Base-by-base conservation (phyloP, 345 rosid species). In the Ceriops tagal region DNA sequence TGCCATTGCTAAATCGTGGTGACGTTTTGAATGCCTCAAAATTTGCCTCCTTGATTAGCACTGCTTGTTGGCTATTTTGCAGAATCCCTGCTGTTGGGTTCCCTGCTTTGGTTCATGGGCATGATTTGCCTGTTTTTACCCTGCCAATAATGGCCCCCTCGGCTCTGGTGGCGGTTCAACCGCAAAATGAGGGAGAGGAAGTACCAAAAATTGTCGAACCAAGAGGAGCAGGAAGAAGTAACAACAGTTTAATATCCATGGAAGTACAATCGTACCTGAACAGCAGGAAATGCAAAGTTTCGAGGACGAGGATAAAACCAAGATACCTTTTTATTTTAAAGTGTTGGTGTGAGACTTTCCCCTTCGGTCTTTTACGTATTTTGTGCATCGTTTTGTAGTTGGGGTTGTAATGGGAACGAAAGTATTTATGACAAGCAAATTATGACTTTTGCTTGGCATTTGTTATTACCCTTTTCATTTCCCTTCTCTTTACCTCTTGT, bases 81-180 rank as follows among this genome's bases (percentile, higher is more conserved):
- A 87, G 92, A 93, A 91, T 88, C 98, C 96, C 98, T 93, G 98
- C 96, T 87, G 98, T 85, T 89, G 98, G 98, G 93, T 93, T 93
- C 98, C 98, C 97, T 93, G 98, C 89, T 89, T 79, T 93, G 97
- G 96, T 85, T 81, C 83, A 84, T 93, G 92, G 82, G 83, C 81
- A 81, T 84, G 96, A 83, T 85, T 74, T 86, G 92, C 90, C 92
- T 77, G 62, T 87, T 77, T 87, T 77, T 81, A 73, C 77, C 47
- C 84, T 69, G 79, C 85, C 85, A 70, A 55, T 9, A 18, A 39
- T 64, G 37, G 72, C 77, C 73, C 79, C 53, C 72, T 69, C 69
- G 72, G 67, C 62, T 70, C 85, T 74, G 77, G 83, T 72, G 73
- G 68, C 34, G 77, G 71, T 47, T 75, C 72, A 31, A 20, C 70